phyloP scores from a whole-genome alignment of 2,329 filamentous ascomycete genomes.

The Verticillium klebahnii region DNA sequence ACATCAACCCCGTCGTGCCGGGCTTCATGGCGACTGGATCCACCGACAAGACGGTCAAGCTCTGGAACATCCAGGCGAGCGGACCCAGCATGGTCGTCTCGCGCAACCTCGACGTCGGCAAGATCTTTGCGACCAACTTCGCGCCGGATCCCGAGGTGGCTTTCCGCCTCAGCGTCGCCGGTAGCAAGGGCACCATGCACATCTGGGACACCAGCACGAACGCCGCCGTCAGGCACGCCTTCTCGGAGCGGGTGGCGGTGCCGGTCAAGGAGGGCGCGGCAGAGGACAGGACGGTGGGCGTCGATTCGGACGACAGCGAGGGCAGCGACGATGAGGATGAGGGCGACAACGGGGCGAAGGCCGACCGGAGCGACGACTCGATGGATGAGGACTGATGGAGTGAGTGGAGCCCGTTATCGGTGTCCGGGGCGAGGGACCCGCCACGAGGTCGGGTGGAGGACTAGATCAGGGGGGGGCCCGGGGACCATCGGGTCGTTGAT shows the following conservation, averaged over 20 bases:
- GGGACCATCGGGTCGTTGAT: neutral
- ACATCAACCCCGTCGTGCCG: constrained; percentile 84
- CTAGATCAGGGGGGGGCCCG: neutral
- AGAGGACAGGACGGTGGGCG: constrained; percentile 72
- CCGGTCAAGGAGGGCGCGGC: constrained; percentile 55
- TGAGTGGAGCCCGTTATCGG: neutral
- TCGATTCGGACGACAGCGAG: constrained; percentile 65
- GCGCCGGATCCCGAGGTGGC: constrained; percentile 86
- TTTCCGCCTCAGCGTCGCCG: constrained; percentile 88
- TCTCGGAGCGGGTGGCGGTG: constrained; percentile 63
- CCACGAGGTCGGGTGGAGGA: neutral
- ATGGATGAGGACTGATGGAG: constrained; percentile 52
- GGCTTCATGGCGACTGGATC: constrained; percentile 93
- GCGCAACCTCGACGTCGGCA: constrained; percentile 88
- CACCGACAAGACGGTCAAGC: constrained; percentile 90
- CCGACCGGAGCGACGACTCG: constrained; percentile 38
- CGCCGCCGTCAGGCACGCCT: constrained; percentile 75
- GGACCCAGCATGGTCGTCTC: constrained; percentile 89
- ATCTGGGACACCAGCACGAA: constrained; percentile 98
- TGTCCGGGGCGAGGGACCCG: neutral
- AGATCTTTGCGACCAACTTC: constrained; percentile 87
- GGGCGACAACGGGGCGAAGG: constrained; percentile 32
- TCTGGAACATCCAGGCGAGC: constrained; percentile 83
- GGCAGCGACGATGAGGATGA: constrained; percentile 58
- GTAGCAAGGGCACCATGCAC: constrained; percentile 87